Conservation (phyloP, 495 filamentous ascomycete genomes). For the Chaetomium tenue region DNA sequence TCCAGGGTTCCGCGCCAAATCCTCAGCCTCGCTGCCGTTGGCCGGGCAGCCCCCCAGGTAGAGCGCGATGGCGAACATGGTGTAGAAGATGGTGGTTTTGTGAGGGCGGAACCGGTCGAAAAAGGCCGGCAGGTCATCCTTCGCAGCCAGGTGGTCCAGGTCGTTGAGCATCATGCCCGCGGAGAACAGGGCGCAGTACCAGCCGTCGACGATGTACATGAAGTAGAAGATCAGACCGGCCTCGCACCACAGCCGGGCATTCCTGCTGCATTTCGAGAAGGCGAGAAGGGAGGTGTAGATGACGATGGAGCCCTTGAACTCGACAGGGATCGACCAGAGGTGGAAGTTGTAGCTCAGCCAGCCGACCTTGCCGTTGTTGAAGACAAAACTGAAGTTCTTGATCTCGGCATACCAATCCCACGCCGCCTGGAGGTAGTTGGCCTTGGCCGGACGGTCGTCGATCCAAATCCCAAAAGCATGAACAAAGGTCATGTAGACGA, state of each 20-base stretch:
- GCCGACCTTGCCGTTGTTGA: constrained; percentile 42
- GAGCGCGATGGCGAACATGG: constrained; percentile 43
- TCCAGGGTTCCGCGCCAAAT: constrained; percentile 40
- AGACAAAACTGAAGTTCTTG: constrained; percentile 61
- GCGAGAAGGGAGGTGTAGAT: constrained; percentile 48
- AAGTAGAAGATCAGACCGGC: constrained; percentile 40
- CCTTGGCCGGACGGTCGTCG: constrained; percentile 31
- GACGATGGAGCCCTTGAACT: constrained; percentile 48
- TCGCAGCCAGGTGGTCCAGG: constrained; percentile 45
- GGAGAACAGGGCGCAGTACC: constrained; percentile 45
- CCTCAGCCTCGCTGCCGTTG: constrained; percentile 33
- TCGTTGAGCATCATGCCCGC: constrained; percentile 51
- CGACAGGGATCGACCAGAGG: constrained; percentile 46
- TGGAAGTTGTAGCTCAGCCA: constrained; percentile 43
- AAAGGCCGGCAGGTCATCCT: constrained; percentile 42
- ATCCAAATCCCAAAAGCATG: constrained; percentile 49
- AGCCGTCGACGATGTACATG: constrained; percentile 50
- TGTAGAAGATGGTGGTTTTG: constrained; percentile 47
- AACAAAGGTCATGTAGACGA: constrained; percentile 51
- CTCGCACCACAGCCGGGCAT: constrained; percentile 38
- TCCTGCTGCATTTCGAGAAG: constrained; percentile 37
- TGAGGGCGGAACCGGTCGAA: constrained; percentile 39
- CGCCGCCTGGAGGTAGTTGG: constrained; percentile 45
- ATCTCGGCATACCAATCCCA: constrained; percentile 58
- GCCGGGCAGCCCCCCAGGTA: constrained; percentile 51